Base-by-base conservation (phyloP, 148 eudicot species). In the Spergularia bocconei region DNA sequence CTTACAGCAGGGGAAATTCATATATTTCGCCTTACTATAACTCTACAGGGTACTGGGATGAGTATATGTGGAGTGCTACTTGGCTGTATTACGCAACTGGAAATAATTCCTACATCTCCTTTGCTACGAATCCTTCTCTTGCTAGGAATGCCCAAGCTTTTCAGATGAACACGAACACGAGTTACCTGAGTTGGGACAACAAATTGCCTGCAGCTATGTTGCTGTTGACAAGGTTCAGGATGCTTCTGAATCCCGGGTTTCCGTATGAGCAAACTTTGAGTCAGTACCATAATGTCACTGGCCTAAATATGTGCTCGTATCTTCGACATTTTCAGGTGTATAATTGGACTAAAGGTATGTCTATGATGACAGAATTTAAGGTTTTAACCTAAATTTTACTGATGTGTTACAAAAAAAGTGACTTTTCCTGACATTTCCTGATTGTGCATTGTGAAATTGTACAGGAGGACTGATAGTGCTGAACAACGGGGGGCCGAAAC, bases 11-110 rank as follows among this genome's bases (percentile, higher is more conserved):
- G 0, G 94, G 86, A 13, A 87, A 88, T 70, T 76, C 77, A 5
- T 83, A 4, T 25, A 84, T 87, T 41, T 83, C 79, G 57, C 86
- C 87, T 0, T 79, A 56, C 67, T 92, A 92, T 77, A 90, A 88
- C 72, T 92, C 95, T 19, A 84, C 91, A 0, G 88, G 87, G 19
- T 87, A 86, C 74, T 88, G 68, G 33, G 97, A 92, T 41, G 97
- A 92, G 87, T 85, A 79, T 79, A 86, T 92, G 82, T 92, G 93
- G 97, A 88, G 95, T 10, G 82, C 88, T 0, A 81, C 91, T 3
- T 92, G 97, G 97, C 38, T 92, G 62, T 92, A 81, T 68, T 92
- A 86, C n/a, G 97, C 97, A 64, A 92, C 95, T 0, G 97, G 95
- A 2, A 92, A 92, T 15, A 57, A 53, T 0, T 70, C 73, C 44